Percentiles rank a stretch among this genome's conserved stretches.
These are phyloP conservation scores for Pyrrhoderma noxium DNA, from an alignment of 1,284 basidiomycete species.

Conservation along the genomic window DNA sequence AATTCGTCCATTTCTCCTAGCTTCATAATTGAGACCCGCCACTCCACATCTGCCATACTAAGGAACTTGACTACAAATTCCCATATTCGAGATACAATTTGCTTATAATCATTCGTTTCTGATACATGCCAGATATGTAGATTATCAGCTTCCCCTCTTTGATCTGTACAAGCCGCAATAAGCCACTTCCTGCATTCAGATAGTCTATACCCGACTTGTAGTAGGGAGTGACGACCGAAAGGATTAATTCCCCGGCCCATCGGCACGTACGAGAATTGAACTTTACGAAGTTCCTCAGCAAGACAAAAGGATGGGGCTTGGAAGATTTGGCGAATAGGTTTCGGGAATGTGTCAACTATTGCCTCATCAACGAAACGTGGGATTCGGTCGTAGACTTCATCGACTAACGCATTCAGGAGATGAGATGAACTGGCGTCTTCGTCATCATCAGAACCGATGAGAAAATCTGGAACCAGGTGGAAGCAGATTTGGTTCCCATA, in stretches of 20 bases:
- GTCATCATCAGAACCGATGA: constrained; percentile 38
- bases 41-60: constrained; percentile 46
- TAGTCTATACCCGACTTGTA: constrained; percentile 69
- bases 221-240: constrained; percentile 56
- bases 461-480: constrained; percentile 63
- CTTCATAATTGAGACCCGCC: neutral
- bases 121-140: constrained; percentile 53
- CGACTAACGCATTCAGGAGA: constrained; percentile 39
- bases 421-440: constrained; percentile 29
- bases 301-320: constrained; percentile 61
- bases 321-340: constrained; percentile 38
- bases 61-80: constrained; percentile 53
- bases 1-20: neutral
- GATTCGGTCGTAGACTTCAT: constrained; percentile 65
- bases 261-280: constrained; percentile 38
- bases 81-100: constrained; percentile 55
- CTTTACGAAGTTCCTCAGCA: constrained; percentile 37
- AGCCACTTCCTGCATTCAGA: constrained; percentile 67
- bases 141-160: constrained; percentile 56
- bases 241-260: constrained; percentile 53
- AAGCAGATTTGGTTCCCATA: constrained; percentile 39
- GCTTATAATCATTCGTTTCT: constrained; percentile 30
- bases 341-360: too few species aligned
- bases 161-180: constrained; percentile 65
- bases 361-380: constrained; percentile 46